A percentile compares a stretch with the other conserved stretches of the same genome.
These are phyloP conservation scores for Phanerodontia chrysosporium DNA, from an alignment of 768 basidiomycete genomes.

Conservation along the genomic window DNA sequence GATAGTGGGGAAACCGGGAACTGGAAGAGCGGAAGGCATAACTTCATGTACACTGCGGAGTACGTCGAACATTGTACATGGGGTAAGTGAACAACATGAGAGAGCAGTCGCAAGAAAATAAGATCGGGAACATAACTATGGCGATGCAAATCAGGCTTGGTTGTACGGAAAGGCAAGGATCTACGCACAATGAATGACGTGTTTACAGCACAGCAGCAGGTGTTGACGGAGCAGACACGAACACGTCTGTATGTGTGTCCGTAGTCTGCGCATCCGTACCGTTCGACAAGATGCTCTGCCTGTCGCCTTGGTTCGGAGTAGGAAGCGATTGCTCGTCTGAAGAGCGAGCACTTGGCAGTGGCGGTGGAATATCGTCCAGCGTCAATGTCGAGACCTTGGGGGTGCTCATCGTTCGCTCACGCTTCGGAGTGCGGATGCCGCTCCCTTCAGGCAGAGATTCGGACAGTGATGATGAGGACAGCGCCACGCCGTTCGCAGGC, in stretches of 20 bases:
- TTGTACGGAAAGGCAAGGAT: too few relatives aligned
- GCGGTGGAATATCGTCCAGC: constrained; percentile 4
- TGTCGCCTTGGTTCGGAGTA: background rate
- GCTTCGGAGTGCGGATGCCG: constrained; percentile 6
- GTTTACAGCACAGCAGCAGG: background rate
- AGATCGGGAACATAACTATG: too few relatives aligned
- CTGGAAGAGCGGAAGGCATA: too few relatives aligned
- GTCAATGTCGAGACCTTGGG: constrained; percentile 5
- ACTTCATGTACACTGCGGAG: background rate
- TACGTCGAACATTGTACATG: background rate
- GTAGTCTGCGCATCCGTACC: too few relatives aligned
- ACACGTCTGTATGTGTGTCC: background rate
- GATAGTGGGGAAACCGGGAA: too few relatives aligned
- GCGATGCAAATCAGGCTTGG: too few relatives aligned
- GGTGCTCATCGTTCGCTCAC: constrained; percentile 6
- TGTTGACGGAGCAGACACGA: constrained; percentile 7
- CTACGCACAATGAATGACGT: background rate
- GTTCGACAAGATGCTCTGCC: background rate
- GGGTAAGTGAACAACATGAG: background rate
- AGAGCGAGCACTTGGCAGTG: background rate
- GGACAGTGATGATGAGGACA: background rate
- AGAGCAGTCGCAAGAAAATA: background rate
- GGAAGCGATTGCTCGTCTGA: background rate
- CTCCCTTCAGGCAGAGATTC: background rate
- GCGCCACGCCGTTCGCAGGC: background rate